Evolutionary conservation across 2,329 filamentous ascomycete genomes (phyloP), one percentile per base, ranked within the genome.

Genomic region (Trichoderma polysporum): DNA sequence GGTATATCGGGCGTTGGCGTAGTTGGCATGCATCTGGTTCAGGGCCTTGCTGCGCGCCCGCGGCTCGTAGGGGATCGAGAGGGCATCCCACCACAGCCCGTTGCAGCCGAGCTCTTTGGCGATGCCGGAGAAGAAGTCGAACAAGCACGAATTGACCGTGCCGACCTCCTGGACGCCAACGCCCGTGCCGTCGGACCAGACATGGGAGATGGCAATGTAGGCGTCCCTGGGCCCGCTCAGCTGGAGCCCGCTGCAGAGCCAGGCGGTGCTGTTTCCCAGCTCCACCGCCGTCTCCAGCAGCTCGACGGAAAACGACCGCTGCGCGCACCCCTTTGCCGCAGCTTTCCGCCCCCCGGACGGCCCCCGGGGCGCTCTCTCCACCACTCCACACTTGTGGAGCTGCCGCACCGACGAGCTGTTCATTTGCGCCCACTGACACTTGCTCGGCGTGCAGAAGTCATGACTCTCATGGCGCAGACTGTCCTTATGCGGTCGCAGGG

Each of bases 61-160:
- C 25, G 68, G 66, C 9, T 70, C 69, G 15, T 50, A 57, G 12
- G 75, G 73, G 47, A 76, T 71, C n/a, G 70, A 75, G 4, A 76
- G 66, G 3, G 74, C 71, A 64, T 76, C 75, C 75, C 74, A 76
- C 75, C 74, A 77, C 13, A 76, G 73, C 10, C 75, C 75, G 27
- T 71, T 56, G 49, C 72, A 76, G 4, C 69, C 33, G 4, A 74
- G 70, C 7, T 58, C 29, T 15, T 53, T 53, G 12, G 71, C 74
- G 45, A 76, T 70, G 1, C 49, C 29, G 1, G 49, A 56, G 37
- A 76, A 76, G 63, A 71, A 73, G 2, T 67, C 15, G 31, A 70
- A 73, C 4, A 77, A 66, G 45, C 74, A 77, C 5, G 54, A 29
- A 35, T 77, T 76, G 10, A 76, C 72, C 22, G 68, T 35, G 10